phyloP scores from a whole-genome alignment of 768 basidiomycete genomes.

The Rhodotorula sphaerocarpa region DNA sequence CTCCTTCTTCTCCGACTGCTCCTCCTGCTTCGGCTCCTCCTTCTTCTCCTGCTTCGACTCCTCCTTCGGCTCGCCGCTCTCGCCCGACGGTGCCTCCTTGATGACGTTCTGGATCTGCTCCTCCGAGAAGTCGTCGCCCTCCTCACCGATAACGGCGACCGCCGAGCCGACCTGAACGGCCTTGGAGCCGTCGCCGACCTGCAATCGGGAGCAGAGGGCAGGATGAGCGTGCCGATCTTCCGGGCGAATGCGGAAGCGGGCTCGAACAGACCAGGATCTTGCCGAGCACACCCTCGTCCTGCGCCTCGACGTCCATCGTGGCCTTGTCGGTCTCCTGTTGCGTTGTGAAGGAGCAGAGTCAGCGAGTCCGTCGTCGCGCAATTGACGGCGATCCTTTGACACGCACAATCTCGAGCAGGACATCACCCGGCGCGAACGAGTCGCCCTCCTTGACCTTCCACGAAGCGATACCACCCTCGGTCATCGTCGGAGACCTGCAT shows the following conservation, averaged over 20 bases:
- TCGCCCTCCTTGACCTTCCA: slow-evolving; percentile 99
- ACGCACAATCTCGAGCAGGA: slow-evolving; percentile 86
- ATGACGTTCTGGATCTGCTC: slow-evolving; percentile 52
- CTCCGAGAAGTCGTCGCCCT: slow-evolving; percentile 85
- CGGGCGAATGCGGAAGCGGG: neutral
- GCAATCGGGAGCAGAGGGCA: neutral
- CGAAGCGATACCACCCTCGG: slow-evolving; percentile 91
- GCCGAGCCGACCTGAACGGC: slow-evolving; percentile 73
- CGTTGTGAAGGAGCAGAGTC: neutral
- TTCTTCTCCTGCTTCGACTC: slow-evolving; percentile 26
- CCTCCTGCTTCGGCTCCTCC: slow-evolving; percentile 14
- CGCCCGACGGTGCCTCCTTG: slow-evolving; percentile 36
- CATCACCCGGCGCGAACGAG: slow-evolving; percentile 76
- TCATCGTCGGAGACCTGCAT: slow-evolving; percentile 98
- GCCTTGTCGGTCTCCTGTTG: slow-evolving; percentile 95
- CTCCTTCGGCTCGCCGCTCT: slow-evolving; percentile 24
- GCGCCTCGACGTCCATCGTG: slow-evolving; percentile 97
- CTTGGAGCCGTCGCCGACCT: slow-evolving; percentile 81
- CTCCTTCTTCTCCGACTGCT: slow-evolving; percentile 27
- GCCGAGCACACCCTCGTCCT: slow-evolving; percentile 90
- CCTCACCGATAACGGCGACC: slow-evolving; percentile 87
- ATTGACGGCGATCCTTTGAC: neutral
- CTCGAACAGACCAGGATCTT: slow-evolving; percentile 90
- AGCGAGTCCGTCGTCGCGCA: neutral
- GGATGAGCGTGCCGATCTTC: neutral